Evolutionary conservation across 2,329 filamentous ascomycete genomes (phyloP).

Genomic region (Aspergillus quadrilineatus): DNA sequence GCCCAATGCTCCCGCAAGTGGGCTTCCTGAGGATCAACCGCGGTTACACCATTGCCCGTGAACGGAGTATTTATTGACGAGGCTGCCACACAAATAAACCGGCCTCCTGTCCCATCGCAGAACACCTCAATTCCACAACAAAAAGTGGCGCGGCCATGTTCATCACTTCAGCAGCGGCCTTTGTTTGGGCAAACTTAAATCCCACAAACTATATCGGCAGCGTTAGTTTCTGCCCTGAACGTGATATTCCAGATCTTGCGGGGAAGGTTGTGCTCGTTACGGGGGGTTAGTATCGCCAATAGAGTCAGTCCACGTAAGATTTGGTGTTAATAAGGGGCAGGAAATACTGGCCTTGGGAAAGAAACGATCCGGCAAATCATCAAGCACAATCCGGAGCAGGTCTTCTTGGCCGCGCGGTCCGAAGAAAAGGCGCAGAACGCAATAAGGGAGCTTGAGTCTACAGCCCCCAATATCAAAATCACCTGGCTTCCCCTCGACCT

Average conservation of each 20-base stretch:
- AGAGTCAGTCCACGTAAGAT: neutral
- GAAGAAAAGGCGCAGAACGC: constrained; percentile 24
- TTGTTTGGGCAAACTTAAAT: neutral
- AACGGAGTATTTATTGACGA: neutral
- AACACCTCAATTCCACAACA: neutral
- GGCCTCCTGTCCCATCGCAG: neutral
- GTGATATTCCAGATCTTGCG: constrained; percentile 34
- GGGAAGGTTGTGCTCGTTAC: constrained; percentile 39
- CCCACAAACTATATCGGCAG: constrained; percentile 6
- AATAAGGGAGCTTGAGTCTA: constrained; percentile 10
- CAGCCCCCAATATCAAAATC: neutral
- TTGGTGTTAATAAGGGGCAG: constrained; percentile 16
- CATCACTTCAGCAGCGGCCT: neutral
- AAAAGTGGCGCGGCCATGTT: neutral
- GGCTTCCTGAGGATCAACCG: neutral
- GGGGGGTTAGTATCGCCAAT: constrained; percentile 26
- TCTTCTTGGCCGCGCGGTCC: constrained; percentile 40
- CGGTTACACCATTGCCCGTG: neutral
- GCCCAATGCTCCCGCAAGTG: neutral
- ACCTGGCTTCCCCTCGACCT: constrained; percentile 4
- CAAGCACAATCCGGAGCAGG: constrained; percentile 40
- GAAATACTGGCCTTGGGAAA: constrained; percentile 51
- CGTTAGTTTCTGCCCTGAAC: constrained; percentile 23
- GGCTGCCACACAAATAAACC: neutral
- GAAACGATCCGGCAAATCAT: constrained; percentile 43